Evolutionary conservation across 1,284 basidiomycete genomes (phyloP).

Genomic region (Ustilago bromivora): DNA sequence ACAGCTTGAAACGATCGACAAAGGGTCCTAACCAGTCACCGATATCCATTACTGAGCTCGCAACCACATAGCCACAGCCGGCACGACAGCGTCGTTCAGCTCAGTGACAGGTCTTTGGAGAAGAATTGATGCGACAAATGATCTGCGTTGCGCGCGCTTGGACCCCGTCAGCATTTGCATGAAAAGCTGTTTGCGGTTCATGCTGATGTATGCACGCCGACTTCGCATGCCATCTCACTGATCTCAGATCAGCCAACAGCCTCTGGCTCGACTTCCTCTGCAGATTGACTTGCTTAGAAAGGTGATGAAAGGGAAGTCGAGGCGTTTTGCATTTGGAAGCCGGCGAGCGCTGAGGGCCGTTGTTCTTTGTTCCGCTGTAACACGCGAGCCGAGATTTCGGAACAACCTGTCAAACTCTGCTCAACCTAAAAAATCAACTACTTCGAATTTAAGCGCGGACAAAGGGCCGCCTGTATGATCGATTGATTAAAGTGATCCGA

Average conservation of each 20-base stretch:
- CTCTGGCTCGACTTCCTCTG: not conserved
- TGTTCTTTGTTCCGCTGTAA: not conserved
- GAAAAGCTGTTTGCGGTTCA: not conserved
- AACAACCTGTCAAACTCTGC: slow-evolving; percentile 34
- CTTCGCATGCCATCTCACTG: not conserved
- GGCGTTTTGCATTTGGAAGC: not conserved
- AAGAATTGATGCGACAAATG: not conserved
- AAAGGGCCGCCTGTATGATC: not conserved
- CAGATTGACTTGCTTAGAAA: not conserved
- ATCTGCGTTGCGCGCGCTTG: slow-evolving; percentile 2
- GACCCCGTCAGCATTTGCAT: not conserved
- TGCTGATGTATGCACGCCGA: slow-evolving; percentile 11
- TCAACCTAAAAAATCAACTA: slow-evolving; percentile 4
- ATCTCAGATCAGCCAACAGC: not conserved
- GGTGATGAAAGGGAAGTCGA: not conserved
- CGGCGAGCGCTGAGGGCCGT: not conserved
- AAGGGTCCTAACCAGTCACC: not conserved
- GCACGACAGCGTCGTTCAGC: not conserved
- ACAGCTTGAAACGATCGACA: not conserved
- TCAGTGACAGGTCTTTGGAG: not conserved
- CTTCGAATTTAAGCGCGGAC: not conserved
- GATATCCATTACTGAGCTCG: not conserved
- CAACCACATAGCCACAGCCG: not conserved
- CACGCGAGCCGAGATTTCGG: slow-evolving; percentile 7
- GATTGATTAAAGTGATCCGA: not conserved